Base-by-base conservation (phyloP, 164 flowering plant genomes). In the Umbilicus rupestris region DNA sequence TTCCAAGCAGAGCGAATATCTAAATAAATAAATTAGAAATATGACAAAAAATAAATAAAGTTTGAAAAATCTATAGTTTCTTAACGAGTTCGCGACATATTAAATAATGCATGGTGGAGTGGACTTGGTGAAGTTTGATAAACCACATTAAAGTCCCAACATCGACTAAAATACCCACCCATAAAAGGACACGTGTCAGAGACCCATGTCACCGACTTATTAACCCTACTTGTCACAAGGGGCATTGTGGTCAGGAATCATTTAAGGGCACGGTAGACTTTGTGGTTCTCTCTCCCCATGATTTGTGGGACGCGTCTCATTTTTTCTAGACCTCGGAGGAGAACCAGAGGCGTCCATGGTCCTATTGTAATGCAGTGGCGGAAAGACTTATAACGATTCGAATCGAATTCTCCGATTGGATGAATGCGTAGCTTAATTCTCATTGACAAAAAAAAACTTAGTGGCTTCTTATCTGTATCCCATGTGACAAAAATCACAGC, bases 121-220 rank as follows among this genome's bases (percentile, higher is more conserved):
- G 20, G 6, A 26, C 33, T 55, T 26, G 16, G 28, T 55, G 0
- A 55, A 55, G 60, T 55, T 28, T 55, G 60, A 55, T 33, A 55
- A 55, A 55, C 28, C 60, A 26, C 60, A 28, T 26, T 55, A 28
- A 55, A 12, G 16, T 55, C 60, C 2, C 17, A 28, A 26, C 33
- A 28, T 55, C 28, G 60, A 55, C 60, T 28, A 28, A 55, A 28
- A 4, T 55, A n/a, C n/a, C n/a, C n/a, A 28, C 60, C 60, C 60
- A 55, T 55, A 50, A 14, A 7, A 55, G 7, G 33, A 33, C 6
- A 55, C 16, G 33, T 55, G 60, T 55, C 15, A 28, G 0, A 12
- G 33, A 7, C n/a, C n/a, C 60, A 55, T 55, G 60, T 33, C 60
- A 55, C 60, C 60, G 60, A 55, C 60, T 33, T 17, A 28, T 55